Evolutionary conservation across 108 stramenopile genomes (phyloP).

Genomic region (Seminavis robusta): DNA sequence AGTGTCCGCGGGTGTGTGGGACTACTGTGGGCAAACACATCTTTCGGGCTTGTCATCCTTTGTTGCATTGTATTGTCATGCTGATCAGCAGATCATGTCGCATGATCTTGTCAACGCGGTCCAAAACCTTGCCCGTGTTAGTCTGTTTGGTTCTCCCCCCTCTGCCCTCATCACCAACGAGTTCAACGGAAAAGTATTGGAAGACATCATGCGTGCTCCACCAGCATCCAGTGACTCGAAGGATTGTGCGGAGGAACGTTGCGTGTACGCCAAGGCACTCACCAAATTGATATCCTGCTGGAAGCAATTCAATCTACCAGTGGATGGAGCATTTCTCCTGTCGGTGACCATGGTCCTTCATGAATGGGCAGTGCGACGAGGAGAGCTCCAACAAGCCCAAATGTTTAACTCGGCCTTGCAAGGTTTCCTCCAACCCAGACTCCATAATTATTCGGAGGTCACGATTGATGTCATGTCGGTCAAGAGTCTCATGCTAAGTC

Average conservation of each 20-base stretch:
- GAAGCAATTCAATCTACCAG: neutral
- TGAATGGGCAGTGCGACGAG: constrained; percentile 38
- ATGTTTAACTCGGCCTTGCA: constrained; percentile 18
- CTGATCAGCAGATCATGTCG: neutral
- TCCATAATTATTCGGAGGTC: constrained; percentile 15
- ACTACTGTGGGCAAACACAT: constrained; percentile 45
- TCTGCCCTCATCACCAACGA: neutral
- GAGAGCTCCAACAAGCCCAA: constrained; percentile 24
- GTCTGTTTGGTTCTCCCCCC: constrained; percentile 46
- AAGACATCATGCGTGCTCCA: neutral
- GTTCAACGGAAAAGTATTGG: neutral
- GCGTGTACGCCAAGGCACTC: constrained; percentile 22
- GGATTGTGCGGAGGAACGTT: neutral
- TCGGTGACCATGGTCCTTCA: constrained; percentile 22
- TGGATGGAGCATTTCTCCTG: constrained; percentile 14
- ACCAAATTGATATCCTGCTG: constrained; percentile 7
- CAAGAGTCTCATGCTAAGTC: constrained; percentile 16
- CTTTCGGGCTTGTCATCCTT: constrained; percentile 45
- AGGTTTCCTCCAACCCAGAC: constrained; percentile 24
- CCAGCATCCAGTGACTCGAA: neutral
- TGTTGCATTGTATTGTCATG: constrained; percentile 24
- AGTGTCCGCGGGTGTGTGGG: constrained; percentile 66
- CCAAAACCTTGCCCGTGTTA: constrained; percentile 34
- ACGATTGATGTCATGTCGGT: constrained; percentile 25
- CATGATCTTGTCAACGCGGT: constrained; percentile 19